Base-by-base conservation (phyloP, 768 basidiomycete genomes). In the Glaciozyma antarctica region DNA sequence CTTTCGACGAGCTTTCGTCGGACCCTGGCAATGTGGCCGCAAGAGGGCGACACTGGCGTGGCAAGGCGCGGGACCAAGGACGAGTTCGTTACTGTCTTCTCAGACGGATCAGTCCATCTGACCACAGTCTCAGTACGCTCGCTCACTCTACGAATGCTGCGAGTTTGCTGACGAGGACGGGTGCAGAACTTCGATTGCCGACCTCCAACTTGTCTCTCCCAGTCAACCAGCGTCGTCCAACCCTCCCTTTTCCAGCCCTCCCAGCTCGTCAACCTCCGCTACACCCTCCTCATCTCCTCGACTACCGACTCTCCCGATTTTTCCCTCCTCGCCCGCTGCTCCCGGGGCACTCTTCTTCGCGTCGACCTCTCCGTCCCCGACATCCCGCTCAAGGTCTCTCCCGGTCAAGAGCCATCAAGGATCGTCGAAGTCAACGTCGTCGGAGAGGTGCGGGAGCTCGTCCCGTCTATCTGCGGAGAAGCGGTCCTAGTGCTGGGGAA, bases 121-220 rank as follows among this genome's bases (percentile, higher is more conserved):
- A 63, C 66, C 12, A 60, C 61, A 0, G 59, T 73, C 1, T 57
- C 66, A 41, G 71, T 72, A n/a, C 4, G 60, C 15, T 60, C 28
- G 9, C 19, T 21, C 17, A 5, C 1, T 19, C 38, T 43, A 12
- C 3, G 30, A 5, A 26, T 16, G 5, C 21, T 17, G 17, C 26
- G 16, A 5, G 5, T 19, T 22, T 51, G 6, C n/a, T 43, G 22
- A 32, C 34, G 22, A 45, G 44, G 6, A 6, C 10, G 9, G 2
- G 6, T 26, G 24, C 60, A 71, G 68, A 68, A 71, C 34, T 57
- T 71, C 41, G 67, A 70, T 56, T 58, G 60, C 21, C 63, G 69
- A 19, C 72, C 72, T 9, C 72, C 72, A 5, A 68, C 72, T 16
- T 73, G 69, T 49, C 60, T 72, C 38, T 26, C 60, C 16, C 70